Evolutionary conservation across 1,139 yeast species (phyloP), one percentile per base, ranked within the genome.

Genomic region (Protomyces lactucae-debilis): DNA sequence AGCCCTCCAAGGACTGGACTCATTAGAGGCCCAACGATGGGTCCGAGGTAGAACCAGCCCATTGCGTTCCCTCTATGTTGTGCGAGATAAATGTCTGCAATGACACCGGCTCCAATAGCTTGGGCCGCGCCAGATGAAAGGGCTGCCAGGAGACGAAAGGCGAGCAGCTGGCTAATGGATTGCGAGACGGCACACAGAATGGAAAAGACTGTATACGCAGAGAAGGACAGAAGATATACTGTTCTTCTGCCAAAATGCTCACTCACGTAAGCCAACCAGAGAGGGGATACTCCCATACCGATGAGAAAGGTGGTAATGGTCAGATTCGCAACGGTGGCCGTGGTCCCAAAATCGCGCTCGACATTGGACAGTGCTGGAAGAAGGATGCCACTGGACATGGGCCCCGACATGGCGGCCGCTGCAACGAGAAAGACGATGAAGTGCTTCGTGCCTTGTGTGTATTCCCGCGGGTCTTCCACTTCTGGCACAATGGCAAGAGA

Each of bases 361-460:
- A 89, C 81, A 66, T 85, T 83, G 57, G 82, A 82, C 55, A 88
- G 82, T 0, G 95, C 95, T 0, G 97, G 96, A 61, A 88, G 80
- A 73, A 89, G 79, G 66, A 90, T 87, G 0, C 93, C 85, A 0
- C 95, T 86, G n/a, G 95, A 96, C 92, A 90, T 87, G 9, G 97
- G 96, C 0, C 96, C 96, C 60, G 88, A 81, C 73, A 87, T 78
- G 1, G 92, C 88, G 3, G 93, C 91, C 67, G 83, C 77, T 0
- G 95, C 92, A 52, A 88, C 83, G 36, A 87, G 77, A 40, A 82
- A 76, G 1, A 88, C 87, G 61, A 89, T 79, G n/a, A 79, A 64
- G 65, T 75, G 72, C 71, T 89, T 87, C 66, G 80, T 72, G 1
- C 68, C 61, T 0, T 69, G 64, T 2, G 89, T 85, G 70, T 86